Evolutionary conservation across 306 rosid species (phyloP).

Genomic region (Vigna unguiculata): DNA sequence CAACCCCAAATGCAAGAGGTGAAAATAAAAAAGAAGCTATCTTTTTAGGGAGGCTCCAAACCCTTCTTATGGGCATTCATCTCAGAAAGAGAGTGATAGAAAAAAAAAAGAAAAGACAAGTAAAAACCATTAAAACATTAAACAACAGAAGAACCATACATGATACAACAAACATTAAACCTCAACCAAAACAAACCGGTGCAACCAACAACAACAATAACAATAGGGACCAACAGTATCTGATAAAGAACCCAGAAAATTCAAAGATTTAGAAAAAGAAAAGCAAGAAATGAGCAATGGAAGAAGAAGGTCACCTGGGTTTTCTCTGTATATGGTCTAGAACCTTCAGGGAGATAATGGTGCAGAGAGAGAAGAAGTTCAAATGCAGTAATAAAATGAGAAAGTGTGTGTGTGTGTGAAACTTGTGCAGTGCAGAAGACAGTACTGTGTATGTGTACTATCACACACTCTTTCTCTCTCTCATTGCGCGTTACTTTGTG

Average conservation of each 20-base stretch:
- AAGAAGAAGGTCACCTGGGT: constrained; percentile 48
- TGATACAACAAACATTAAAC: not conserved
- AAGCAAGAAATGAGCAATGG: not conserved
- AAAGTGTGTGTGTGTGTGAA: constrained; percentile 46
- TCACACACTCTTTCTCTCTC: constrained; percentile 16
- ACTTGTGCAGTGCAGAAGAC: constrained; percentile 54
- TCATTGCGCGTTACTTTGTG: constrained; percentile 44
- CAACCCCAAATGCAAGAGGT: constrained; percentile 36
- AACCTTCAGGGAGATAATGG: constrained; percentile 47
- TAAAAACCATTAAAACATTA: not conserved
- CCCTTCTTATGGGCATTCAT: not conserved
- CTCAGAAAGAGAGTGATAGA: not conserved
- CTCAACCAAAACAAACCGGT: constrained; percentile 29
- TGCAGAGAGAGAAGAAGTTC: constrained; percentile 37
- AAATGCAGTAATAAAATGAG: constrained; percentile 53
- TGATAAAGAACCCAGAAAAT: not conserved
- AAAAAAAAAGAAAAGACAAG: not conserved
- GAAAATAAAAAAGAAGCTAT: not conserved
- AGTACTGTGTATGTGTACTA: constrained; percentile 46
- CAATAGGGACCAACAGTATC: constrained; percentile 13
- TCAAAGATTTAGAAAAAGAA: not conserved
- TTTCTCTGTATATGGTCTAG: constrained; percentile 42
- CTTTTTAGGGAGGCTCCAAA: not conserved
- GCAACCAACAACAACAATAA: constrained; percentile 18
- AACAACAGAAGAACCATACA: constrained; percentile 1